Conservation (phyloP, 805 yeast genomes). For the Yarrowia porcina region DNA sequence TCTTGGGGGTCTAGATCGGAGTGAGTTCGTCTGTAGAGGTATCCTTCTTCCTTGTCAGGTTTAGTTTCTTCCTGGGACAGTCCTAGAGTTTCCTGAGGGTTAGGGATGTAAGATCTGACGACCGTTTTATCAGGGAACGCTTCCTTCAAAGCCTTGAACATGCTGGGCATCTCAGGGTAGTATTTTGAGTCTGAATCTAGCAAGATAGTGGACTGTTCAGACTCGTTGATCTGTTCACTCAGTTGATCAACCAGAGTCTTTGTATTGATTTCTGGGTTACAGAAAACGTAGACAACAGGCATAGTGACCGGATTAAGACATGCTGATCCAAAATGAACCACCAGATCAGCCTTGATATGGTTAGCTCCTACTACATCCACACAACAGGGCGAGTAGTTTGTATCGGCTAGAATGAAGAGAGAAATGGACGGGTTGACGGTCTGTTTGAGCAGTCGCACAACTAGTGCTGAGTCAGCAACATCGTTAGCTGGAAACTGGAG, state of each 20-base stretch:
- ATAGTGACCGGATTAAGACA: constrained; percentile 77
- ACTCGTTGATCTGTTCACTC: constrained; percentile 43
- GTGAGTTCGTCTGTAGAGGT: not conserved
- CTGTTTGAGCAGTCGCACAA: constrained; percentile 41
- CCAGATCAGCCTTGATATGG: constrained; percentile 80
- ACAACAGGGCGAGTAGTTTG: constrained; percentile 93
- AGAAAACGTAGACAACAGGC: constrained; percentile 74
- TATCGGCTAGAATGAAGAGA: constrained; percentile 87
- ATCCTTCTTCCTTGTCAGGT: not conserved
- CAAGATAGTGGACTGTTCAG: constrained; percentile 42
- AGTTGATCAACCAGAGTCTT: constrained; percentile 44
- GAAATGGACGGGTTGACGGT: constrained; percentile 4
- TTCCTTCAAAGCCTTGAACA: constrained; percentile 38
- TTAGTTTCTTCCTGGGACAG: not conserved
- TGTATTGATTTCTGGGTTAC: constrained; percentile 50
- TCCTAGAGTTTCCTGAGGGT: constrained; percentile 3
- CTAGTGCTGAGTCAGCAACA: constrained; percentile 72
- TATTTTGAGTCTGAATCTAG: constrained; percentile 76
- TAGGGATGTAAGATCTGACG: constrained; percentile 7
- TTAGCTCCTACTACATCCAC: constrained; percentile 96
- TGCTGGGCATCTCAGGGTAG: constrained; percentile 43
- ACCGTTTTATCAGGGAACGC: constrained; percentile 4
- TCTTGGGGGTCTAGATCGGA: constrained; percentile 10
- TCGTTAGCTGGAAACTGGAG: constrained; percentile 86
- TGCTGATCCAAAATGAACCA: constrained; percentile 93